A percentile compares a stretch with the other conserved stretches of the same genome.
These are phyloP conservation scores for Acacia concinna DNA, from an alignment of 331 rosid genomes.

Conservation along the genomic window DNA sequence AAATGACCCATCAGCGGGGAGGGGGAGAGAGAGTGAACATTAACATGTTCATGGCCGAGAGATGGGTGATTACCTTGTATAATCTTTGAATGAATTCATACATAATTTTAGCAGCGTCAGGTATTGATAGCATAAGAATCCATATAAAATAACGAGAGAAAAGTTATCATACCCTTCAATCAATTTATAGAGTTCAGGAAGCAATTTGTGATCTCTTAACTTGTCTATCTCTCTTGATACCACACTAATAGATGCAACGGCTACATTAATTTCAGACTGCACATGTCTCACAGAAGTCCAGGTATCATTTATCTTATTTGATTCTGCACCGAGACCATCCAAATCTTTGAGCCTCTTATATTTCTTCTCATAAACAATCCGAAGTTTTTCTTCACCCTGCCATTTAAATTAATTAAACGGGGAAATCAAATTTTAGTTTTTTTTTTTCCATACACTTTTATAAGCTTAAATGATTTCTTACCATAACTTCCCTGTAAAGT, in stretches of 20 bases:
- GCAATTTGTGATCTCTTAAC: constrained; percentile 33
- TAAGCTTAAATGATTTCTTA: constrained; percentile 16
- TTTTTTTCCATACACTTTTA: not conserved
- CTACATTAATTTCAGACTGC: constrained; percentile 30
- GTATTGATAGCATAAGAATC: not conserved
- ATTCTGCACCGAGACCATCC: constrained; percentile 31
- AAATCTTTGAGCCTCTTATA: constrained; percentile 29
- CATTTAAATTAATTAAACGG: constrained; percentile 6
- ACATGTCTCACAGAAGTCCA: constrained; percentile 30
- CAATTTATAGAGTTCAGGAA: constrained; percentile 38
- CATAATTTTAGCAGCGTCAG: constrained; percentile 3
- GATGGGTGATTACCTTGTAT: not conserved
- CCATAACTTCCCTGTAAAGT: constrained; percentile 35
- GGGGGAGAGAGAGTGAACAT: not conserved
- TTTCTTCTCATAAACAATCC: constrained; percentile 33
- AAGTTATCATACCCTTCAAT: constrained; percentile 39
- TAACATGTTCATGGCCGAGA: not conserved
- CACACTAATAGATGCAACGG: constrained; percentile 28
- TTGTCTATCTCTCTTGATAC: constrained; percentile 36
- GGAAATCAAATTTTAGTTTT: not conserved
- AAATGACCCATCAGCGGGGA: not conserved
- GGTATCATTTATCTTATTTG: constrained; percentile 27
- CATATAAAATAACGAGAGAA: not conserved
- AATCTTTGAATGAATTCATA: not conserved
- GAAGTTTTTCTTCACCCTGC: constrained; percentile 42